Base-by-base conservation (phyloP, 495 filamentous ascomycete species). In the Penicillium coffeae region DNA sequence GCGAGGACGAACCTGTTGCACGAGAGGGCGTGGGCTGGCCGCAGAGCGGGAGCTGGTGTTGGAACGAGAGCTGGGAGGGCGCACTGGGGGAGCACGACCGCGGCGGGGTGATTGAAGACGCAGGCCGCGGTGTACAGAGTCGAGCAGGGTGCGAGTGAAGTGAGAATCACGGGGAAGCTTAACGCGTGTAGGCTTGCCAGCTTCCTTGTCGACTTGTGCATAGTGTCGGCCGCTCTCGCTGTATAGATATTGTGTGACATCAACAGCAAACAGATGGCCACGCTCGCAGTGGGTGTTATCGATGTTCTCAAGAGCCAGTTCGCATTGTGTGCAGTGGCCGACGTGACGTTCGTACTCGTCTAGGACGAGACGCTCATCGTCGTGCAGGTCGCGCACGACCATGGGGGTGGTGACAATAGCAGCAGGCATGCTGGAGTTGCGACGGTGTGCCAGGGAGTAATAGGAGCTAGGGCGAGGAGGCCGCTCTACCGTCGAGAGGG, bases 181-280 rank as follows among this genome's bases (percentile, higher is more conserved):
- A 45, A 81, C 67, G 5, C 76, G 64, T 7, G 65, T 72, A 0
- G 63, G 55, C 45, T 72, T 63, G 58, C 64, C 64, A 43, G 45
- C 56, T 19, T 78, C 74, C 12, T 59, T 63, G 60, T 77, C 76
- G 42, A 78, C 64, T 9, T 64, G 64, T 0, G 77, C 79, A 54
- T 66, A 76, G 37, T 71, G 58, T 45, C 72, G 73, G 30, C 73
- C 70, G 33, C 68, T 67, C 51, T 70, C 66, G 51, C 65, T 66
- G 66, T 76, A 74, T 19, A 80, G 51, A 49, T 80, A 79, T 14
- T 68, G 60, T 48, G 64, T 62, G n/a, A 81, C 72, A 51, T 73
- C 66, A 42, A 59, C 40, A 41, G 77, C 78, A 33, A 67, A 64
- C 38, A 56, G 56, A 46, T 71, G 60, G n/a, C 78, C 78, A 40